These are phyloP conservation scores for Ustilago sp. DNA, from an alignment of 1,284 basidiomycete species.

Conservation along the genomic window DNA sequence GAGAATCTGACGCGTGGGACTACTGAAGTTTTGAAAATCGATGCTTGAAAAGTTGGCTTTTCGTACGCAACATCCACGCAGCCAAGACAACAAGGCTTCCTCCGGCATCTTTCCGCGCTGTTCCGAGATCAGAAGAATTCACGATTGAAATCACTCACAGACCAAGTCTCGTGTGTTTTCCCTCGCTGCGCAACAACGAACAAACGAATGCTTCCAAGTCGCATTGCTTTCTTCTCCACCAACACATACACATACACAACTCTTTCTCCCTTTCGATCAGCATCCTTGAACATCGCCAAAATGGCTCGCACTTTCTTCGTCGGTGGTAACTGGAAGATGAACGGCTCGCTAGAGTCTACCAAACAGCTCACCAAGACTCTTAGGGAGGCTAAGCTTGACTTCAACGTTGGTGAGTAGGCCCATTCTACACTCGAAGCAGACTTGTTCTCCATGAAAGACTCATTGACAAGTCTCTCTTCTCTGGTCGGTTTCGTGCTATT, in stretches of 20 bases:
- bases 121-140: conserved; percentile 22
- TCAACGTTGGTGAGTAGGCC: conserved; percentile 54
- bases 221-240: conserved; percentile 7
- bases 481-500: not conserved
- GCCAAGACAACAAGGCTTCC: not conserved
- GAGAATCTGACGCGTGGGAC: not conserved
- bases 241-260: not conserved
- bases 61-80: conserved; percentile 1
- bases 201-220: conserved; percentile 6
- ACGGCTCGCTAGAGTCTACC: conserved; percentile 67
- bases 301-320: conserved; percentile 66
- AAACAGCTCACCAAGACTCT: conserved; percentile 64
- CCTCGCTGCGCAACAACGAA: not conserved
- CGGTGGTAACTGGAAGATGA: conserved; percentile 70
- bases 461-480: not conserved
- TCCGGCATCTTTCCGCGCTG: conserved; percentile 30
- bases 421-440: not conserved
- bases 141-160: not conserved
- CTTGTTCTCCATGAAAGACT: not conserved
- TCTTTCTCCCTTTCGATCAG: not conserved
- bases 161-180: conserved; percentile 2
- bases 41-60: not conserved
- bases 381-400: conserved; percentile 61
- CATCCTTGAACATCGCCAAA: conserved; percentile 12
- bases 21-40: conserved; percentile 1